These are phyloP conservation scores for Physcomitrellopsis africana DNA, from an alignment of 225 moss, liverwort and hornwort genomes.

Conservation along the genomic window DNA sequence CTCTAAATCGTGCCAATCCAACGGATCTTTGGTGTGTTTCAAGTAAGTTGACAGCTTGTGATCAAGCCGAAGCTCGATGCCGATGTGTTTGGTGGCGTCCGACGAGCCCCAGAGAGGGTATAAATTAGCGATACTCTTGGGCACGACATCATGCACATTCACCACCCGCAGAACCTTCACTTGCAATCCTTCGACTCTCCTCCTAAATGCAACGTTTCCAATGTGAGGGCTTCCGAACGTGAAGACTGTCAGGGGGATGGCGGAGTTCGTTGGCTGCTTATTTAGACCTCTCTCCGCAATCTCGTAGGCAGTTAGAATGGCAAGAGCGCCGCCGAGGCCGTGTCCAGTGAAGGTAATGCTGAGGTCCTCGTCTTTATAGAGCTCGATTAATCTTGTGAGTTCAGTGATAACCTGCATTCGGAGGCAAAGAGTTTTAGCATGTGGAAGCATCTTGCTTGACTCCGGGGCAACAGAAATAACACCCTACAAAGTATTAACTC, in stretches of 20 bases:
- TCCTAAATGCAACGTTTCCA: constrained; percentile 55
- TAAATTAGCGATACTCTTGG: constrained; percentile 50
- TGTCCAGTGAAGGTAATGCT: constrained; percentile 77
- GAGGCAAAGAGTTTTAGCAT: neutral
- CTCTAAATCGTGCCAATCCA: constrained; percentile 55
- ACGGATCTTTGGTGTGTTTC: constrained; percentile 35
- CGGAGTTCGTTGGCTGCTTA: constrained; percentile 20
- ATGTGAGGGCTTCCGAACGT: constrained; percentile 62
- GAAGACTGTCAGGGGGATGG: constrained; percentile 56
- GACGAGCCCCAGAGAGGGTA: constrained; percentile 47
- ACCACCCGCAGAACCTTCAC: constrained; percentile 61
- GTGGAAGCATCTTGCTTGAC: neutral
- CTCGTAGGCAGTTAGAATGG: constrained; percentile 63
- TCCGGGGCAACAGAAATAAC: neutral
- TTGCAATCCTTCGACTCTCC: constrained; percentile 41
- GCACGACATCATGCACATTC: constrained; percentile 59
- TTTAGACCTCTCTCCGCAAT: constrained; percentile 47
- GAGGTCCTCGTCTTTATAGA: constrained; percentile 52
- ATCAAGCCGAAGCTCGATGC: constrained; percentile 47
- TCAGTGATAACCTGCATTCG: constrained; percentile 50
- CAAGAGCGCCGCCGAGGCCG: constrained; percentile 68
- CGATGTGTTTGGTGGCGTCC: constrained; percentile 45
- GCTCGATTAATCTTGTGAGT: constrained; percentile 43
- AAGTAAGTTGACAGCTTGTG: constrained; percentile 49
- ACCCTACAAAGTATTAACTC: no score